Evolutionary conservation across 352 stramenopile genomes (phyloP).

Genomic region (Phytophthora colocasiae): DNA sequence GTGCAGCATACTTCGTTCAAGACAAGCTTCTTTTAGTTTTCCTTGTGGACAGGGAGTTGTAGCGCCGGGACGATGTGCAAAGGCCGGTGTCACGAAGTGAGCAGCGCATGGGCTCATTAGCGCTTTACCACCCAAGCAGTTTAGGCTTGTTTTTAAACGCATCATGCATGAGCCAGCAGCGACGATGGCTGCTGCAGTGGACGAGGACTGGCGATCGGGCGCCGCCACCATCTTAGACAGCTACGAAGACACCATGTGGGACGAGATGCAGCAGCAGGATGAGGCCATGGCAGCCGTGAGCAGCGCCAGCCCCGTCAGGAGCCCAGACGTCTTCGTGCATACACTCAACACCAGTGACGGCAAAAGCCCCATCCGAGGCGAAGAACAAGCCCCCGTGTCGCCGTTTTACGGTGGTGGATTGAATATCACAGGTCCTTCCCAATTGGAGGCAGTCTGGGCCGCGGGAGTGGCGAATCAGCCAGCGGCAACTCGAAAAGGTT

Average conservation of each 20-base stretch:
- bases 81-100: slow-evolving; percentile 10
- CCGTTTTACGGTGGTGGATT: slow-evolving; percentile 3
- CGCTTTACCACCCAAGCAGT: slow-evolving; percentile 10
- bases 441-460: slow-evolving; percentile 29
- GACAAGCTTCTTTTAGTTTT: slow-evolving; percentile 20
- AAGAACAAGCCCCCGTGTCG: slow-evolving; percentile 15
- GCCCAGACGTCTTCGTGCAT: slow-evolving; percentile 19
- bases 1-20: slow-evolving; percentile 17
- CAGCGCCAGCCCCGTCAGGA: slow-evolving; percentile 25
- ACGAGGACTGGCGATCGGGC: slow-evolving; percentile 27
- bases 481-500: slow-evolving; percentile 5
- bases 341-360: slow-evolving; percentile 16
- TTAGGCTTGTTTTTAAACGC: background rate
- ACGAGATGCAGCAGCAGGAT: slow-evolving; percentile 28
- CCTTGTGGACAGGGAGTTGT: slow-evolving; percentile 1
- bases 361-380: slow-evolving; percentile 22
- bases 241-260: slow-evolving; percentile 28
- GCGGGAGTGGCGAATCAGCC: slow-evolving; percentile 21
- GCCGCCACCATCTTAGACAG: slow-evolving; percentile 24
- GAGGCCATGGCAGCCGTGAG: slow-evolving; percentile 5
- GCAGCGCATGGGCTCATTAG: slow-evolving; percentile 28
- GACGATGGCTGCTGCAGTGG: slow-evolving; percentile 2
- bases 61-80: slow-evolving; percentile 2
- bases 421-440: background rate
- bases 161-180: slow-evolving; percentile 23